A percentile compares a stretch with the other conserved stretches of the same genome.
Evolutionary conservation across 345 rosid genomes (phyloP).

Genomic region (Turritis glabra): DNA sequence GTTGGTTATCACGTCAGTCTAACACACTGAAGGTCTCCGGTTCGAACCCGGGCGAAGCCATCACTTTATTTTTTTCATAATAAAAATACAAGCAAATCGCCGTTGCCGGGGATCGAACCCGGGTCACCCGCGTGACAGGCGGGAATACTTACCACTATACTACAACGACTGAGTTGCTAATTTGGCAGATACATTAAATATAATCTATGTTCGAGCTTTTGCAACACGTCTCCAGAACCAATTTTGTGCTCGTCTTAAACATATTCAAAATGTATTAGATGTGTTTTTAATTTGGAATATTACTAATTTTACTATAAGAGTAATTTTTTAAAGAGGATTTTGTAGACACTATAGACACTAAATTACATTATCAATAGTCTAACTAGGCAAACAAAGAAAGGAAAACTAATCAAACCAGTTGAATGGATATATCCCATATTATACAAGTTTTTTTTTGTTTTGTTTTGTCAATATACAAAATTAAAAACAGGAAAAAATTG

Average conservation of each 20-base stretch:
- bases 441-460: neutral
- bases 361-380: neutral
- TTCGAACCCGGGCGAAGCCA: slow-evolving; percentile 93
- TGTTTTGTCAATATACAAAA: neutral
- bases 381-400: neutral
- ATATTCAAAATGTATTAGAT: neutral
- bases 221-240: no score
- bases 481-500: neutral
- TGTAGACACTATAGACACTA: neutral
- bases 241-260: neutral
- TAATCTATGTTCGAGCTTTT: no score
- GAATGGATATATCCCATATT: neutral
- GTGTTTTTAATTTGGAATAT: neutral
- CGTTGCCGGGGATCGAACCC: slow-evolving; percentile 98
- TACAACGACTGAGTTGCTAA: slow-evolving; percentile 98
- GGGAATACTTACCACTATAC: slow-evolving; percentile 96
- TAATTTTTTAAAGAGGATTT: neutral
- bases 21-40: slow-evolving; percentile 99
- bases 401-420: neutral
- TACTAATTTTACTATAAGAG: neutral
- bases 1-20: slow-evolving; percentile 99
- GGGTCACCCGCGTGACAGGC: slow-evolving; percentile 99
- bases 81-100: no score
- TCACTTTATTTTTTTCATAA: neutral
- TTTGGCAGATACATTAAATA: no score